Evolutionary conservation across 768 basidiomycete species (phyloP).

Genomic region (Phallus indusiatus): DNA sequence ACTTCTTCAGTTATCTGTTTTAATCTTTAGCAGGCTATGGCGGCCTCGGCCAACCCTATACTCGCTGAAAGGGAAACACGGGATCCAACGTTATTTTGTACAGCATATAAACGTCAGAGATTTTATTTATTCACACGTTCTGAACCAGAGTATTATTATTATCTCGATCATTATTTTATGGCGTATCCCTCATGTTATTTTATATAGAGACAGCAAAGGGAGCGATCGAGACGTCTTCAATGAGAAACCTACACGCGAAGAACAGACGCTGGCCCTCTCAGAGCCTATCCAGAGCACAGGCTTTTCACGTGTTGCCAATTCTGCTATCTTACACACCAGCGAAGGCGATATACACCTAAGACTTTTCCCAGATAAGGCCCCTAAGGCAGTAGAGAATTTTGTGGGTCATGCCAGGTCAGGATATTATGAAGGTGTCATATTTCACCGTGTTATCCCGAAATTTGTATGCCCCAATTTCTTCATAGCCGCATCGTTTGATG

Average conservation of each 20-base stretch:
- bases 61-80: constrained; percentile 74
- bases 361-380: constrained; percentile 84
- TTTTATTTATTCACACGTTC: constrained; percentile 93
- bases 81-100: constrained; percentile 89
- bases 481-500: neutral
- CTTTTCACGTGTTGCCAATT: constrained; percentile 63
- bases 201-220: constrained; percentile 65
- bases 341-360: constrained; percentile 87
- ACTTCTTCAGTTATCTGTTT: constrained; percentile 8
- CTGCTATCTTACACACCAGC: constrained; percentile 90
- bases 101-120: constrained; percentile 84
- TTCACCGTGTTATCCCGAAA: constrained; percentile 96
- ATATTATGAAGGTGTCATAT: constrained; percentile 88
- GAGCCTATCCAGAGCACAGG: constrained; percentile 34
- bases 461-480: constrained; percentile 37
- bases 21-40: constrained; percentile 59
- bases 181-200: neutral
- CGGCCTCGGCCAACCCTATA: constrained; percentile 91
- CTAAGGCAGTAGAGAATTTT: constrained; percentile 97
- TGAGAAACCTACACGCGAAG: constrained; percentile 92
- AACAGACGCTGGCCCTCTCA: constrained; percentile 63
- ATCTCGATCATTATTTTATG: neutral
- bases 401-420: constrained; percentile 83
- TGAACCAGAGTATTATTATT: constrained; percentile 70
- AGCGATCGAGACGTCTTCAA: constrained; percentile 95